phyloP scores from a whole-genome alignment of 768 basidiomycete genomes.

The Tulasnella calospora region DNA sequence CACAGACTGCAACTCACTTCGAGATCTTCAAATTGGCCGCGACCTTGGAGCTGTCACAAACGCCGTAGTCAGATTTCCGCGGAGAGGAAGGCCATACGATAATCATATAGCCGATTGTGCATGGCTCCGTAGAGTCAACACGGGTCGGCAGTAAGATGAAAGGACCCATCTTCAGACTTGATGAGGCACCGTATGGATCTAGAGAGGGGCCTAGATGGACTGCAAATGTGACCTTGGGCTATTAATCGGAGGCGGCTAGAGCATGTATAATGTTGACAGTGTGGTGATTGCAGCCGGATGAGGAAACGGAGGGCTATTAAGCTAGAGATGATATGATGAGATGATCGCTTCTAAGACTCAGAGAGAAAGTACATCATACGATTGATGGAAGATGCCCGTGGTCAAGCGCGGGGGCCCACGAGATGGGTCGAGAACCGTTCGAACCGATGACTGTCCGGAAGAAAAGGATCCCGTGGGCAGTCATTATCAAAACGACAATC shows the following conservation, averaged over 20 bases:
- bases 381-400: not conserved
- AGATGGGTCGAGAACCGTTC: not conserved
- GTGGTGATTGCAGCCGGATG: slow-evolving; percentile 2
- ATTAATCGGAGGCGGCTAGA: not conserved
- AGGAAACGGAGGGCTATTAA: not conserved
- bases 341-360: slow-evolving; percentile 2
- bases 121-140: not conserved
- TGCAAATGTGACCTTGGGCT: not conserved
- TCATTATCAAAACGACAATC: not conserved
- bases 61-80: not conserved
- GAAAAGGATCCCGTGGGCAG: not conserved
- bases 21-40: slow-evolving; percentile 10
- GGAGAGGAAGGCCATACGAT: slow-evolving; percentile 6
- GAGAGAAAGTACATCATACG: not conserved
- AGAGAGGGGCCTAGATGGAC: not conserved
- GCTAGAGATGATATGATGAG: not conserved
- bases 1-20: slow-evolving; percentile 8
- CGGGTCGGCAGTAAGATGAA: not conserved
- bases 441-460: not conserved
- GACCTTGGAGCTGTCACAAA: slow-evolving; percentile 6
- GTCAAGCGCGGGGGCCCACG: not conserved
- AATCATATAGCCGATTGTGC: not conserved
- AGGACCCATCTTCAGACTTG: not conserved
- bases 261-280: not conserved
- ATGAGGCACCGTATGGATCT: not conserved